Conservation (phyloP, 148 eudicot genomes). For the Arctostaphylos glauca region DNA sequence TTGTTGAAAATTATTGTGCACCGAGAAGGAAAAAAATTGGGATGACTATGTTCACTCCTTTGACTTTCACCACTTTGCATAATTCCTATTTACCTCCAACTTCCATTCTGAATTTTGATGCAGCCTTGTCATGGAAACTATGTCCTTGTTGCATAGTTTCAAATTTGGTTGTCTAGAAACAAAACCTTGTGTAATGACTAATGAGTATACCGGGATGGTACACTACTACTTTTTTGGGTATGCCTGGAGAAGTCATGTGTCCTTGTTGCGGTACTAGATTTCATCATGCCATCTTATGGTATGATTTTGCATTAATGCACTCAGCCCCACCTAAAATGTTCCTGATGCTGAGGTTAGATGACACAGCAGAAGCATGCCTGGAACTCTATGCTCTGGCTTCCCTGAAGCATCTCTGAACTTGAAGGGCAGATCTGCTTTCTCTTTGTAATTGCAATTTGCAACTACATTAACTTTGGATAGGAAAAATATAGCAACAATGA, state of each 20-base stretch:
- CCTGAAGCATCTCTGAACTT: not conserved
- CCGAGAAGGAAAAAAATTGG: not conserved
- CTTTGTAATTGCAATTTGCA: not conserved
- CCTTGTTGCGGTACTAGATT: not conserved
- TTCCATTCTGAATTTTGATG: not conserved
- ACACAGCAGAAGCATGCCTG: not conserved
- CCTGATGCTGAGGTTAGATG: not conserved
- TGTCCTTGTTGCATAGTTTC: not conserved
- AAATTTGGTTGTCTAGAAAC: not conserved
- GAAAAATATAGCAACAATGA: not conserved
- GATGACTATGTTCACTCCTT: not conserved
- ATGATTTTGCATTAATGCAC: not conserved
- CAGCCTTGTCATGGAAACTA: slow-evolving; percentile 1
- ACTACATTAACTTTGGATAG: not conserved
- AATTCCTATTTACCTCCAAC: not conserved
- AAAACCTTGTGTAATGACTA: not conserved
- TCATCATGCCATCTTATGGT: not conserved
- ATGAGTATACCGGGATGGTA: not conserved
- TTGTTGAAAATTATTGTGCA: not conserved
- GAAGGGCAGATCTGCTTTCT: not conserved
- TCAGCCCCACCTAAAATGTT: not conserved
- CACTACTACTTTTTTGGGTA: not conserved
- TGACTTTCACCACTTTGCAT: not conserved
- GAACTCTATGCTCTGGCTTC: not conserved
- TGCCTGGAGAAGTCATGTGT: not conserved